These are phyloP conservation scores for Blastomyces gilchristii DNA, from an alignment of 2,329 filamentous ascomycete species.

Conservation along the genomic window DNA sequence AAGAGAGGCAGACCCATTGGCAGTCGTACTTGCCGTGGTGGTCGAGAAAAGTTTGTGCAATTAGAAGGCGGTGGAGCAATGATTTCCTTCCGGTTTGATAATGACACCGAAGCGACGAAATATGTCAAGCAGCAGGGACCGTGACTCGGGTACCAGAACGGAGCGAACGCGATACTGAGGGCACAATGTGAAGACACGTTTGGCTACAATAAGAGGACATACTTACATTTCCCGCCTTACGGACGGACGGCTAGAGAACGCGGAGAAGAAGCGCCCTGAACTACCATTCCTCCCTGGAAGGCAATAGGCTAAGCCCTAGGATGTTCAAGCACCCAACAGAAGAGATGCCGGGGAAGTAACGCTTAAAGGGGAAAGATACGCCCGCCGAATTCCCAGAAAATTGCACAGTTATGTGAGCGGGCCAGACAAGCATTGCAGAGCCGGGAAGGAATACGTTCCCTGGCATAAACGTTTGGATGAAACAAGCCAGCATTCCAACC, in stretches of 20 bases:
- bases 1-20: not conserved
- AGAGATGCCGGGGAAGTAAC: not conserved
- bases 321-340: not conserved
- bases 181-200: not conserved
- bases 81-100: not conserved
- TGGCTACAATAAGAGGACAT: not conserved
- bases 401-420: not conserved
- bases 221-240: not conserved
- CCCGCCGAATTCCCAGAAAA: not conserved
- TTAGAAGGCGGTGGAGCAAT: not conserved
- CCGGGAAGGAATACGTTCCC: not conserved
- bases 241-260: not conserved
- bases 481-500: not conserved
- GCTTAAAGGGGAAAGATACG: not conserved
- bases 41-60: not conserved
- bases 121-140: not conserved
- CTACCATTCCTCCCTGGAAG: not conserved
- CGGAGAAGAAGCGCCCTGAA: not conserved
- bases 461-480: not conserved
- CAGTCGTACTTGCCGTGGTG: not conserved
- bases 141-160: not conserved
- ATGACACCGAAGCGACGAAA: not conserved
- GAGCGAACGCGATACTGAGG: not conserved
- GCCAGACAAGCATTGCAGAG: not conserved
- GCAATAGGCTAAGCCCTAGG: not conserved